Conservation (phyloP, 2,329 filamentous ascomycete species). For the Mycosphaerella sp. region DNA sequence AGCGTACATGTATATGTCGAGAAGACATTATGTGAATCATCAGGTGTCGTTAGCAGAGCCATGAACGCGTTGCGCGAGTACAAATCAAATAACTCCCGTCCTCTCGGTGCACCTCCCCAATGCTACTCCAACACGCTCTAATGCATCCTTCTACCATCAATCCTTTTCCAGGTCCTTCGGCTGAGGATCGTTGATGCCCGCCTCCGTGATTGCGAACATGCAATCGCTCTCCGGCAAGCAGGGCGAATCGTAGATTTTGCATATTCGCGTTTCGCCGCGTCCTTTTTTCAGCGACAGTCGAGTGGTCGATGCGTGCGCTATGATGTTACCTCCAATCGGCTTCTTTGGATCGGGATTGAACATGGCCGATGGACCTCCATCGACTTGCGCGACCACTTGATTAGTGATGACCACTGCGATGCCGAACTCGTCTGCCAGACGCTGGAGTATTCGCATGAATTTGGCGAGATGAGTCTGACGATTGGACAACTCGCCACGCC, state of each 20-base stretch:
- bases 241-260: conserved; percentile 98
- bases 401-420: conserved; percentile 99
- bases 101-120: not conserved
- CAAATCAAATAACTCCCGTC: not conserved
- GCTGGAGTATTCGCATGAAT: conserved; percentile 78
- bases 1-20: not conserved
- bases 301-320: conserved; percentile 94
- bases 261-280: conserved; percentile 87
- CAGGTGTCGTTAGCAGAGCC: not conserved
- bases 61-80: not conserved
- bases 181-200: conserved; percentile 90
- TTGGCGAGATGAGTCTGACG: conserved; percentile 83
- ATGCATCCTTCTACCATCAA: conserved; percentile 11
- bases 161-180: conserved; percentile 95
- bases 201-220: conserved; percentile 92
- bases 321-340: conserved; percentile 97
- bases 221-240: conserved; percentile 95
- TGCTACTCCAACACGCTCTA: not conserved
- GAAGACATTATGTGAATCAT: not conserved
- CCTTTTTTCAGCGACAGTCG: conserved; percentile 94
- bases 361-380: conserved; percentile 93
- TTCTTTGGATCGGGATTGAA: conserved; percentile 99
- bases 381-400: conserved; percentile 96
- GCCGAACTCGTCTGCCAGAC: conserved; percentile 74
- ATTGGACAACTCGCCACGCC: conserved; percentile 93